These are phyloP conservation scores for Fusarium tricinctum DNA, from an alignment of 2,329 filamentous ascomycete genomes.

Conservation along the genomic window DNA sequence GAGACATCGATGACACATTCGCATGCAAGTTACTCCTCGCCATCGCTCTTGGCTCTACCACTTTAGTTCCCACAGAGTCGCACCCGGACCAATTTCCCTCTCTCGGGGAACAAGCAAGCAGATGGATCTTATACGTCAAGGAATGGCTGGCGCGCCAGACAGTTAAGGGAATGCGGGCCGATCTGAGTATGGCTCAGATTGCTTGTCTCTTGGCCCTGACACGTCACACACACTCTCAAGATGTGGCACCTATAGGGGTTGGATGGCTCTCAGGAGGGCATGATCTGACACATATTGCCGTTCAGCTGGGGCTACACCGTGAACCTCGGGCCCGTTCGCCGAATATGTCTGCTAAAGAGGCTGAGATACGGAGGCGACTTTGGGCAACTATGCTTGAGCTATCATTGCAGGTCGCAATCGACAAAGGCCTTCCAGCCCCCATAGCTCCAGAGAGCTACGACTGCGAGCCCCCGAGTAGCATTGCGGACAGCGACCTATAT, in stretches of 20 bases:
- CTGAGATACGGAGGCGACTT: conserved; percentile 1
- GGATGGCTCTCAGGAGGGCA: conserved; percentile 8
- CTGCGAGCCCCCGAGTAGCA: not conserved
- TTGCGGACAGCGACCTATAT: not conserved
- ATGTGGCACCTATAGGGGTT: conserved; percentile 3
- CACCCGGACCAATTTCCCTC: not conserved
- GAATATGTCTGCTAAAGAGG: conserved; percentile 4
- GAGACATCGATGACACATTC: not conserved
- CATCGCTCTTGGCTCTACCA: not conserved
- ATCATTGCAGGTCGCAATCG: conserved; percentile 2
- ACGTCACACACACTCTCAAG: conserved; percentile 7
- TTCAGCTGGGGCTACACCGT: conserved; percentile 4
- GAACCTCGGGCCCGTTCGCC: not conserved
- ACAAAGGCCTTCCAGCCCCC: not conserved
- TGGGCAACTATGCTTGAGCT: conserved; percentile 7
- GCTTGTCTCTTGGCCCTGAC: conserved; percentile 2
- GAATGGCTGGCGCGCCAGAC: not conserved
- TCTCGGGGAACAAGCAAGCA: not conserved
- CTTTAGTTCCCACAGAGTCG: not conserved
- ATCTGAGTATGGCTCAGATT: conserved; percentile 13
- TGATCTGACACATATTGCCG: conserved; percentile 5
- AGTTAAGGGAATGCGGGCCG: conserved; percentile 1
- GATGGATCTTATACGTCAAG: conserved; percentile 7
- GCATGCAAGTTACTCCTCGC: conserved; percentile 2
- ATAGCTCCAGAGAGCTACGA: conserved; percentile 7